Conservation (phyloP, 495 filamentous ascomycete species). For the Aspergillus biplanus region DNA sequence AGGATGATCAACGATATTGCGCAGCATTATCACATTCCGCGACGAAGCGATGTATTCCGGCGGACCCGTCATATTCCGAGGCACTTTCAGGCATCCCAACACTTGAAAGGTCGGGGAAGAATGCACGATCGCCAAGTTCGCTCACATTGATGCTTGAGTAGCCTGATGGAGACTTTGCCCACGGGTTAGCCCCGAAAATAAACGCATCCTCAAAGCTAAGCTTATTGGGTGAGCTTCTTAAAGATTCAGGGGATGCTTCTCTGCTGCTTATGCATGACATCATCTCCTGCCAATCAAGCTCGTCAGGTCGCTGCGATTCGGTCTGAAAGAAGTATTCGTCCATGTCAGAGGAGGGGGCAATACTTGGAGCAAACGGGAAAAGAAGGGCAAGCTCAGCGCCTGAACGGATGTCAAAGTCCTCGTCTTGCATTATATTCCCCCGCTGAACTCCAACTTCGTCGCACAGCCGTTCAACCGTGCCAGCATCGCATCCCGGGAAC, state of each 20-base stretch:
- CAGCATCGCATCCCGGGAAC: slow-evolving; percentile 87
- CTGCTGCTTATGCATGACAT: slow-evolving; percentile 47
- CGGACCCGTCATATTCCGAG: slow-evolving; percentile 74
- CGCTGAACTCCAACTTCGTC: slow-evolving; percentile 80
- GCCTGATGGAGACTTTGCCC: slow-evolving; percentile 51
- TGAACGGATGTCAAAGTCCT: slow-evolving; percentile 64
- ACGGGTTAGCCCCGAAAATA: slow-evolving; percentile 53
- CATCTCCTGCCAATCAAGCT: slow-evolving; percentile 61
- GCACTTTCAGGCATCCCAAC: slow-evolving; percentile 41
- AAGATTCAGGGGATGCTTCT: slow-evolving; percentile 30
- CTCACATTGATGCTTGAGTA: slow-evolving; percentile 59
- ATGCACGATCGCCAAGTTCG: slow-evolving; percentile 52
- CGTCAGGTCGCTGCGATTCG: slow-evolving; percentile 32
- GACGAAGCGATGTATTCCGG: slow-evolving; percentile 86
- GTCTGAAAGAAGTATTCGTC: slow-evolving; percentile 41
- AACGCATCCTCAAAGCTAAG: slow-evolving; percentile 53
- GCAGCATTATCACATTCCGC: slow-evolving; percentile 77
- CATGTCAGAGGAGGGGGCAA: slow-evolving; percentile 35
- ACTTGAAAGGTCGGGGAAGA: slow-evolving; percentile 43
- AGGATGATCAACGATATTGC: slow-evolving; percentile 19
- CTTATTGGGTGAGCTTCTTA: slow-evolving; percentile 28
- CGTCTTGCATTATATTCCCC: slow-evolving; percentile 79
- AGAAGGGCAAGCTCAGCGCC: slow-evolving; percentile 73
- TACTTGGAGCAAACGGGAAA: slow-evolving; percentile 82
- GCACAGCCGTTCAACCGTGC: slow-evolving; percentile 81